These are phyloP conservation scores for Craterostigma plantagineum DNA, from an alignment of 257 asterid species.

Conservation along the genomic window DNA sequence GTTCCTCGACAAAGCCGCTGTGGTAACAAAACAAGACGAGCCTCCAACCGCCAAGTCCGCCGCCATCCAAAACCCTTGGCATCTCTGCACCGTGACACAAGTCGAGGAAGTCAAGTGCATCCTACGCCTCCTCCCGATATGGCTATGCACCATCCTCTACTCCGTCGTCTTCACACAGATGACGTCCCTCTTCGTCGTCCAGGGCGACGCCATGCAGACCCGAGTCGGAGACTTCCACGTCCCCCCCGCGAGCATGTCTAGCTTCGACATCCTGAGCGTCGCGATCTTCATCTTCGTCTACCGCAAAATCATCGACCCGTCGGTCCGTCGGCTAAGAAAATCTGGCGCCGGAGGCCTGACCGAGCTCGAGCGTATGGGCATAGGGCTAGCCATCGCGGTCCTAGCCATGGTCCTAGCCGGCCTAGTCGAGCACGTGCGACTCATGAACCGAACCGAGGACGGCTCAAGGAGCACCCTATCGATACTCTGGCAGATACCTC, in stretches of 20 bases:
- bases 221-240: conserved; percentile 42
- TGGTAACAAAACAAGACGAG: conserved; percentile 33
- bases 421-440: conserved; percentile 54
- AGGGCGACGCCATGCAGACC: conserved; percentile 84
- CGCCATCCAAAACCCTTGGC: conserved; percentile 35
- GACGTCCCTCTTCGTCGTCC: conserved; percentile 94
- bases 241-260: conserved; percentile 92
- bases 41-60: conserved; percentile 23
- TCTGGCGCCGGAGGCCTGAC: conserved; percentile 34
- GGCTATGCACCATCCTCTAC: conserved; percentile 92
- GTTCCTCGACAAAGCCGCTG: conserved; percentile 45
- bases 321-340: conserved; percentile 11
- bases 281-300: conserved; percentile 74
- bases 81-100: conserved; percentile 71
- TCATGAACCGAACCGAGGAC: conserved; percentile 35
- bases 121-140: conserved; percentile 63
- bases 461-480: conserved; percentile 61
- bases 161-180: conserved; percentile 91
- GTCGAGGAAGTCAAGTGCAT: conserved; percentile 93
- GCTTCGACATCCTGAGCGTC: conserved; percentile 77
- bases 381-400: conserved; percentile 62
- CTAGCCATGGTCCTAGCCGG: conserved; percentile 76
- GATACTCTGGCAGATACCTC: conserved; percentile 93
- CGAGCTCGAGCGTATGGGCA: conserved; percentile 85
- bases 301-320: conserved; percentile 51